Base-by-base conservation (phyloP, 2,329 filamentous ascomycete species). In the Grosmannia penicillata region DNA sequence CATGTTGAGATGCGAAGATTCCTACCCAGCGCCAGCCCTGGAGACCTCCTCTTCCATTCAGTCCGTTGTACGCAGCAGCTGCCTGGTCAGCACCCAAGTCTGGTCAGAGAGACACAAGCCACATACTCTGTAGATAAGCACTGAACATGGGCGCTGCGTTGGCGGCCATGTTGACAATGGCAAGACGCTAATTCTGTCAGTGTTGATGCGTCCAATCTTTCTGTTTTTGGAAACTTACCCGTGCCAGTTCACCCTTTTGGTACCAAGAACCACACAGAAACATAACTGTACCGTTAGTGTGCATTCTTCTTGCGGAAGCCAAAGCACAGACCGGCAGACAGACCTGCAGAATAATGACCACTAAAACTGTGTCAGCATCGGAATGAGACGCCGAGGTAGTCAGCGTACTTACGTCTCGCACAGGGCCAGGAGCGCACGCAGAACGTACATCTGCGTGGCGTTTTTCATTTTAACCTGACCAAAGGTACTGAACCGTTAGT, bases 21-120 rank as follows among this genome's bases (percentile, higher is more conserved):
- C 36, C 25, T 31, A 30, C 41, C 66, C 59, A 67, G 33, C 58
- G 52, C 66, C 65, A 71, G 0, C 68, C 68, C 0, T 62, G 52
- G 50, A 66, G 59, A 0, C 66, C 68, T 4, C 52, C 53, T 0
- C 63, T 55, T 0, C 65, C 66, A 15, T 66, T 63, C 0, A 70
- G 54, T 21, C 65, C 65, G 11, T 55, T 64, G 46, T 71, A 70
- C 0, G 65, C 65, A 0, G 50, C 55, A 2, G 56, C 53, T 47
- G 13, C 29, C n/a, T 3, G 27, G 27, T 28, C 27, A 28, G 27
- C 27, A 28, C 13, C 14, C 14, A 13, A 18, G 15, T 14, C 4
- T 8, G 8, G 10, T 9, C 17, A 24, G 15, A 2, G 4, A 6
- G n/a, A 9, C 15, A 7, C 4, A 18, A 17, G 3, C 3, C 14